These are phyloP conservation scores for Aleurites moluccanus DNA, from an alignment of 441 rosid species.

Conservation along the genomic window DNA sequence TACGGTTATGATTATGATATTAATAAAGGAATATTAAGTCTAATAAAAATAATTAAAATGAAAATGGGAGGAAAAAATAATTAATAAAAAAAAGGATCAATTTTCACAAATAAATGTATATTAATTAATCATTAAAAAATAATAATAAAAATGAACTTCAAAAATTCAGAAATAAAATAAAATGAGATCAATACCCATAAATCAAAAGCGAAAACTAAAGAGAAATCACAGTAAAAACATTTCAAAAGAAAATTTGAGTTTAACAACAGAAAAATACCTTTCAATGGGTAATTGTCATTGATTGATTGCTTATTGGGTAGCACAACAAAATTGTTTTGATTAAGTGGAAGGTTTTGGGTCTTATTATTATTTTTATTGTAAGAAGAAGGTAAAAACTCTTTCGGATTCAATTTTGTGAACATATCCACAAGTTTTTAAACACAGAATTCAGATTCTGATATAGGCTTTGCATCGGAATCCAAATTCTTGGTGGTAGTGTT, in stretches of 20 bases:
- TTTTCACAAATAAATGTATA: background rate
- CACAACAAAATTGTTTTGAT: conserved; percentile 28
- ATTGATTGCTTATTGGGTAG: conserved; percentile 28
- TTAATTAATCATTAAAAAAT: background rate
- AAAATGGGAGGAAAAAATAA: no score
- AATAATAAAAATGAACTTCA: background rate
- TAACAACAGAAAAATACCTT: conserved; percentile 36
- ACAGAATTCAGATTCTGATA: conserved; percentile 57
- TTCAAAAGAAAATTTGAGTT: background rate
- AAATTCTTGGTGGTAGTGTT: conserved; percentile 31
- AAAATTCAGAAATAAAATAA: background rate
- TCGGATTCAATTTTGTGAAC: conserved; percentile 82
- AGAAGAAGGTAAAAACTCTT: conserved; percentile 80
- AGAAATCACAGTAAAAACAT: background rate
- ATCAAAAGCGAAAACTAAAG: conserved; percentile 5
- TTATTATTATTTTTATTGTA: conserved; percentile 23
- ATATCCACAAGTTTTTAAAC: conserved; percentile 74
- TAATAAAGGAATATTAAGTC: no score
- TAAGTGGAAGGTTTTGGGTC: conserved; percentile 31
- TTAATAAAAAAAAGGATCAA: no score
- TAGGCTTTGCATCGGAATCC: conserved; percentile 30
- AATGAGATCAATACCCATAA: conserved; percentile 18
- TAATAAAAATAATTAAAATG: no score
- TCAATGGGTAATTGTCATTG: conserved; percentile 34
- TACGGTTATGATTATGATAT: no score